These are phyloP conservation scores for Halenospora varia DNA, from an alignment of 495 filamentous ascomycete genomes.

Conservation along the genomic window DNA sequence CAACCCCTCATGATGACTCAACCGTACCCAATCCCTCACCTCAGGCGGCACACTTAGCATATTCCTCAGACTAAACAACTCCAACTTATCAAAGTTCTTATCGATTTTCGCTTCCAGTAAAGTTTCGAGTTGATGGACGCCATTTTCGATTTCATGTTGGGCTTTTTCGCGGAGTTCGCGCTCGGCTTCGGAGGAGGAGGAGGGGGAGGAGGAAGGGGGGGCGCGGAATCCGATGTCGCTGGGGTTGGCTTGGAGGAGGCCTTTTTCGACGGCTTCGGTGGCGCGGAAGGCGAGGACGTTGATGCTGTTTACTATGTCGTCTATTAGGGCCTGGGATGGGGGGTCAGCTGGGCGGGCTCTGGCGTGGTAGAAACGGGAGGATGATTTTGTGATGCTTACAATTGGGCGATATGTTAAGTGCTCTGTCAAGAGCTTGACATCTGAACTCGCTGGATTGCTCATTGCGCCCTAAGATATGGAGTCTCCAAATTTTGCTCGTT, in stretches of 20 bases:
- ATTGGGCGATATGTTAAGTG: slow-evolving; percentile 93
- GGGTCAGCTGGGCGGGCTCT: too few relatives aligned
- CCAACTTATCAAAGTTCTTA: slow-evolving; percentile 73
- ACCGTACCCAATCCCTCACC: slow-evolving; percentile 68
- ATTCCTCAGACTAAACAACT: slow-evolving; percentile 83
- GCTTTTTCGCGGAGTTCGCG: slow-evolving; percentile 33
- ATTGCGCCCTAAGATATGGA: too few relatives aligned
- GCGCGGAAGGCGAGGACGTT: slow-evolving; percentile 86
- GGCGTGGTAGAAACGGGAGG: too few relatives aligned
- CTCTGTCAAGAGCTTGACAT: slow-evolving; percentile 84
- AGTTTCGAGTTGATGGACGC: slow-evolving; percentile 89
- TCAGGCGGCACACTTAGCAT: slow-evolving; percentile 75
- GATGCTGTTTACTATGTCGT: slow-evolving; percentile 95
- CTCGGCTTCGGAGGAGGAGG: slow-evolving; percentile 41
- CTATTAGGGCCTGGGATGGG: slow-evolving; percentile 69
- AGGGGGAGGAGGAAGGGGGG: slow-evolving; percentile 42
- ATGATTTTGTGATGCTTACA: slow-evolving; percentile 59
- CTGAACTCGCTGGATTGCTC: slow-evolving; percentile 27
- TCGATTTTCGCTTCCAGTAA: slow-evolving; percentile 80
- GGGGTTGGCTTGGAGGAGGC: slow-evolving; percentile 67
- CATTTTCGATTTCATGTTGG: slow-evolving; percentile 79
- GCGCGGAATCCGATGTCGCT: slow-evolving; percentile 68
- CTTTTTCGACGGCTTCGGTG: slow-evolving; percentile 76
- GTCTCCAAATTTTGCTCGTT: too few relatives aligned
- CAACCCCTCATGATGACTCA: slow-evolving; percentile 76